These are phyloP conservation scores for Penicillium lagena DNA, from an alignment of 495 filamentous ascomycete species.

Conservation along the genomic window DNA sequence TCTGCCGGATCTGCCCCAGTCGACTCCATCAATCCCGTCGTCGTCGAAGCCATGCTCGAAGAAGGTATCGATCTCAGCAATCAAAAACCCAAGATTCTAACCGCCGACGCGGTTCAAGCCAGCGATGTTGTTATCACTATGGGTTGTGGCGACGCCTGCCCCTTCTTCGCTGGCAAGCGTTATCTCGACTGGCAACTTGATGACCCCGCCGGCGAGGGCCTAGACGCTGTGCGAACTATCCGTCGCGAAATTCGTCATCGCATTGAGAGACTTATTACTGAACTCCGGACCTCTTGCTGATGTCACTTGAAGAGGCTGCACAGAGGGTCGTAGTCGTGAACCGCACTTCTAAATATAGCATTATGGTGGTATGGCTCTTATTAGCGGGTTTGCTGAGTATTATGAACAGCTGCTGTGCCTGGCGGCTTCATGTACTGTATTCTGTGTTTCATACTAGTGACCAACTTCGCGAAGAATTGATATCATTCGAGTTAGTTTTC, in stretches of 20 bases:
- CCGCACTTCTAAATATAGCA: too few relatives aligned
- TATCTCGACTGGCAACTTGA: conserved; percentile 25
- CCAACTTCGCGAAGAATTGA: too few relatives aligned
- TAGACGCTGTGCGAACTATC: conserved; percentile 15
- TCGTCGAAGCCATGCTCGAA: conserved; percentile 23
- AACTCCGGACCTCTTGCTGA: too few relatives aligned
- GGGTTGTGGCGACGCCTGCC: conserved; percentile 25
- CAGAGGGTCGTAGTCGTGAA: too few relatives aligned
- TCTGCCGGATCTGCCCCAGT: conserved; percentile 20
- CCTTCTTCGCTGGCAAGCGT: conserved; percentile 18
- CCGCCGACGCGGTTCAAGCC: conserved; percentile 13
- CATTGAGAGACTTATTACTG: too few relatives aligned
- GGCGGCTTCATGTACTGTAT: too few relatives aligned
- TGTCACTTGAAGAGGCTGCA: too few relatives aligned
- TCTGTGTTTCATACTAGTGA: too few relatives aligned
- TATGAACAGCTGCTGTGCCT: too few relatives aligned
- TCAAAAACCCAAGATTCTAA: conserved; percentile 21
- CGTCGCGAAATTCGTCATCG: conserved; percentile 13
- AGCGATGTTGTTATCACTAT: conserved; percentile 25
- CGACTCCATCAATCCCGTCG: conserved; percentile 19
- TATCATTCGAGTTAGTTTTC: too few relatives aligned
- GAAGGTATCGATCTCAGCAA: conserved; percentile 23
- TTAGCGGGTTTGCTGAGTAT: too few relatives aligned
- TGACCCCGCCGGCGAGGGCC: conserved; percentile 16
- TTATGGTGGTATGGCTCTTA: too few relatives aligned